Base-by-base conservation (phyloP, 2,329 filamentous ascomycete genomes). In the Periconia macrospinosa region DNA sequence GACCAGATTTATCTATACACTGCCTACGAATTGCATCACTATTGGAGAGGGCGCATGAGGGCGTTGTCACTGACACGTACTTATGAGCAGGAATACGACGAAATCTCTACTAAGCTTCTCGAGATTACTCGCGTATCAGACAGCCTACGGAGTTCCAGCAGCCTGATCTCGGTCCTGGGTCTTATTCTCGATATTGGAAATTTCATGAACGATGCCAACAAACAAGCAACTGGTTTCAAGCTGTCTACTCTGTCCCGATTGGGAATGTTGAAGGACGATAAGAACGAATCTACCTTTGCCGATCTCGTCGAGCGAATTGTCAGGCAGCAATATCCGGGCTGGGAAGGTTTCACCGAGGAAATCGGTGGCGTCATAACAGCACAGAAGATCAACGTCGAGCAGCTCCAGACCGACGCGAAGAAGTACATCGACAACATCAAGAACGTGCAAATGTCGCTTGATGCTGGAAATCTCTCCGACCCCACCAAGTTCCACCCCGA, bases 171-270 rank as follows among this genome's bases (percentile, higher is more conserved):
- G 61, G 92, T 99, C 45, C 85, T 99, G 52, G 92, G 93, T 54
- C 83, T 97, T 57, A 99, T 99, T 75, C 80, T 99, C 66, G 93
- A 97, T 74, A 96, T 99, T 69, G 94, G 94, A 75, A 99, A 99
- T 76, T 99, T 96, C 82, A 99, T 99, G 94, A 99, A 99, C 80
- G 94, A 97, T 71, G 89, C 92, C 51, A 97, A 97, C 78, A 99
- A 99, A 79, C 94, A 97, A 77, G 94, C 94, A 3, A 90, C 89
- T 53, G 94, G 94, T 58, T 99, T 99, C 87, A 99, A 99, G 79
- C 85, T 99, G 14, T 94, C 92, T 69, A 97, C 94, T 6, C 86
- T 99, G 46, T 90, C 91, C 27, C 87, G 94, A 51, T 80, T 99
- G 51, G 92, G 89, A 56, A 97, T 99, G 92, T 91, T 97, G 69